Percentiles rank a stretch among this genome's conserved stretches.
These are phyloP conservation scores for Epichloe sibirici DNA, from an alignment of 2,329 filamentous ascomycete genomes.

Conservation along the genomic window DNA sequence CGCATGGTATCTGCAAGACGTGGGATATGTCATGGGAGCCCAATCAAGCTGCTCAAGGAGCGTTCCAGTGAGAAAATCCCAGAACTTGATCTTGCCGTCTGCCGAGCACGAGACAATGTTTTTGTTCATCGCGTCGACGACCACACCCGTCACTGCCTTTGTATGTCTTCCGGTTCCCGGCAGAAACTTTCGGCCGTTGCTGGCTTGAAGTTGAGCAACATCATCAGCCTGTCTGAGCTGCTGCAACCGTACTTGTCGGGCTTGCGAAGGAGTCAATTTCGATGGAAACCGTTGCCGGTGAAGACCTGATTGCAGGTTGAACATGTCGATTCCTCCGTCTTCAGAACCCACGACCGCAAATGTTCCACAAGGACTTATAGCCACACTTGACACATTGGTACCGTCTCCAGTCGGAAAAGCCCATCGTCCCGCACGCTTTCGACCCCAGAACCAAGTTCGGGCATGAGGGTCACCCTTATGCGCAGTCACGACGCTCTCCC, in stretches of 20 bases:
- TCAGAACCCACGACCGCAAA: constrained; percentile 85
- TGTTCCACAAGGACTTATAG: constrained; percentile 83
- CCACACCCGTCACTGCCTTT: constrained; percentile 70
- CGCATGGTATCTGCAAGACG: constrained; percentile 66
- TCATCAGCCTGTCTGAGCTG: constrained; percentile 47
- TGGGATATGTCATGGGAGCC: constrained; percentile 62
- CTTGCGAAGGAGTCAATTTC: constrained; percentile 63
- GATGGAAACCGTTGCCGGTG: constrained; percentile 83
- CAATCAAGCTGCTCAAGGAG: constrained; percentile 74
- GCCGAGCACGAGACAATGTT: constrained; percentile 74
- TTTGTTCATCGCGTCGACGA: constrained; percentile 82
- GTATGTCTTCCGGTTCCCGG: constrained; percentile 61
- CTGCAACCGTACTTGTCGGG: constrained; percentile 59
- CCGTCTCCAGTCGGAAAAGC: constrained; percentile 77
- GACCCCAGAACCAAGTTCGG: constrained; percentile 96
- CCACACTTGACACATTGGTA: constrained; percentile 72
- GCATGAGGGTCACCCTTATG: constrained; percentile 77
- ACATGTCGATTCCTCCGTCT: constrained; percentile 80
- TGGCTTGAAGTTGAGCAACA: constrained; percentile 41
- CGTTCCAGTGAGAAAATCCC: constrained; percentile 81
- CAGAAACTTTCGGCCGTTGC: constrained; percentile 29
- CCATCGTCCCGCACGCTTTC: constrained; percentile 87
- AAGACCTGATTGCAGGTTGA: constrained; percentile 86
- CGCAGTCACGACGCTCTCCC: constrained; percentile 93
- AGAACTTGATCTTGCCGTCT: constrained; percentile 94